A percentile compares a stretch with the other conserved stretches of the same genome.
These are phyloP conservation scores for Nitzschia sp. DNA, from an alignment of 108 stramenopile genomes.

Conservation along the genomic window DNA sequence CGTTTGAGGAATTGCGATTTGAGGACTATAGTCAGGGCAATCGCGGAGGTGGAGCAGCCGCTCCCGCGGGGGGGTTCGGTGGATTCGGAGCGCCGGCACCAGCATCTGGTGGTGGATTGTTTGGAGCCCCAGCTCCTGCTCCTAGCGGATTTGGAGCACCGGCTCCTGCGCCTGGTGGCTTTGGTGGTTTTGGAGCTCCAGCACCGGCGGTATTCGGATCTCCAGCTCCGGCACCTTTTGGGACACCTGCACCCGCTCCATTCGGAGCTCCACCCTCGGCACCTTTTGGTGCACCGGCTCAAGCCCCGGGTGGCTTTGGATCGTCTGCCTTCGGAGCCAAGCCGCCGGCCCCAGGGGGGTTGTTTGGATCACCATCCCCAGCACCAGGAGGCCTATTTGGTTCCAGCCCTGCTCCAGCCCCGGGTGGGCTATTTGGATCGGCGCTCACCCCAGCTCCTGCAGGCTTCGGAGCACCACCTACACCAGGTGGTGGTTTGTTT, in stretches of 20 bases:
- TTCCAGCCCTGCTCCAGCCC: conserved; percentile 37
- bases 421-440: conserved; percentile 64
- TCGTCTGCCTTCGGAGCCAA: conserved; percentile 43
- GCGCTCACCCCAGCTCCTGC: conserved; percentile 54
- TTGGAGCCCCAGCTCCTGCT: conserved; percentile 43
- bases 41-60: conserved; percentile 51
- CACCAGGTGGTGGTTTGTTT: conserved; percentile 65
- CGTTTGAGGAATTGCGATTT: conserved; percentile 88
- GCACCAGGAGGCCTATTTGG: conserved; percentile 53
- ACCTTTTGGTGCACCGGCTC: conserved; percentile 57
- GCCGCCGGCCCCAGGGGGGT: conserved; percentile 20
- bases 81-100: conserved; percentile 51
- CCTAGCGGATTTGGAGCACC: conserved; percentile 40
- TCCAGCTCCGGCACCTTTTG: conserved; percentile 47
- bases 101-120: conserved; percentile 35
- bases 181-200: conserved; percentile 49
- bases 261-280: conserved; percentile 52
- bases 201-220: conserved; percentile 47
- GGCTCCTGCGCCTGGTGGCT: conserved; percentile 41
- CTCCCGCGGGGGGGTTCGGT: conserved; percentile 30
- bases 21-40: conserved; percentile 90
- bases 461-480: conserved; percentile 39
- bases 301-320: conserved; percentile 42
- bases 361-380: conserved; percentile 49
- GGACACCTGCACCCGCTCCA: conserved; percentile 45